Evolutionary conservation across 2,329 filamentous ascomycete species (phyloP), one percentile per base, ranked within the genome.

Genomic region (Zymoseptoria pseudotritici): DNA sequence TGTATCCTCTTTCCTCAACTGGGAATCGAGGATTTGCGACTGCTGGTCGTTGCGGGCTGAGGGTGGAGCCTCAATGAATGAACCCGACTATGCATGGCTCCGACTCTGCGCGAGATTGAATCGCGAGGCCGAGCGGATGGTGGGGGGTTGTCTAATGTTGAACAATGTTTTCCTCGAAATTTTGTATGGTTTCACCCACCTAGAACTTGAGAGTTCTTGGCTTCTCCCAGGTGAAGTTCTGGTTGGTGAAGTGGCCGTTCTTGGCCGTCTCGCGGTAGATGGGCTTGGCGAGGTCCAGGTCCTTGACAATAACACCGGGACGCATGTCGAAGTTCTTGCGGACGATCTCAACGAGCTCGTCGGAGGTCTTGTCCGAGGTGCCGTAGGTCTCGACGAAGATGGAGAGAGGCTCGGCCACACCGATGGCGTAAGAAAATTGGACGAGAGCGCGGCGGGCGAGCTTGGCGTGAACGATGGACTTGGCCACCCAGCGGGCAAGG

Each of bases 231-330:
- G 82, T 86, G 86, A 99, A 99, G 78, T 78, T 82, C 86, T 96
- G 94, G 89, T 97, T 94, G 80, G 91, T 96, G 81, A 99, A 99
- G 86, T 99, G 94, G 72, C 94, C 94, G 82, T 97, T 97, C 90
- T 97, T 97, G 80, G 94, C 94, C 61, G 94, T 99, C 83, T 93
- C 85, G 85, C 86, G 86, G 88, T 99, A 99, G 83, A 97, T 97
- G 75, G 94, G 94, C 80, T 91, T 91, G 78, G 86, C 88, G 68
- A 99, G 85, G 81, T 94, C 88, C 68, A 99, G 89, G 82, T 97
- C 92, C 82, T 91, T 91, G 80, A 97, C 94, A 73, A 99, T 97
- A 77, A 97, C 91, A 87, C 94, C 94, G 60, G 94, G 94, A 74
- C 94, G 87, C 78, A 99, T 86, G 81, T 99, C 92, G 75, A 99